Conservation (phyloP, 352 stramenopile genomes). For the Lagenidium sp. region DNA sequence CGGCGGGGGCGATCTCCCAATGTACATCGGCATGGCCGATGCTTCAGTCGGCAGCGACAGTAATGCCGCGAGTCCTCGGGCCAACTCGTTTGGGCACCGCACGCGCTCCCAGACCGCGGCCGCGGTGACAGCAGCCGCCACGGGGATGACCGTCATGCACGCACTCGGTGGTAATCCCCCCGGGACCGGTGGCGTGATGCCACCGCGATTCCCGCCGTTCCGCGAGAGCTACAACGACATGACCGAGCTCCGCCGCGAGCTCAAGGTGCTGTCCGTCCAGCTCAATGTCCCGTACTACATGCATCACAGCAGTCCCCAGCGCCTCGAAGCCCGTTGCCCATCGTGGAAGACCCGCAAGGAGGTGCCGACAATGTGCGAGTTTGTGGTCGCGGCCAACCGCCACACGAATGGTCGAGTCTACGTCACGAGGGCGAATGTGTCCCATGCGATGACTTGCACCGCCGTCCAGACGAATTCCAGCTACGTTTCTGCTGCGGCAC, state of each 20-base stretch:
- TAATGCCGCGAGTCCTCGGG: not conserved
- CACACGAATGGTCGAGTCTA: conserved; percentile 73
- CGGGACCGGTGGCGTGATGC: conserved; percentile 3
- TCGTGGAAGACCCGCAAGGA: conserved; percentile 68
- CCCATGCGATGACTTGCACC: conserved; percentile 34
- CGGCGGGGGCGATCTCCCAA: not conserved
- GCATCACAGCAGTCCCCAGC: conserved; percentile 76
- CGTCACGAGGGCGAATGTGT: conserved; percentile 45
- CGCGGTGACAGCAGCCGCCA: no score
- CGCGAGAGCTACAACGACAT: conserved; percentile 69
- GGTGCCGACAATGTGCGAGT: conserved; percentile 36
- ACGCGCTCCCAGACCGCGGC: not conserved
- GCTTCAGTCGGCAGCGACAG: not conserved
- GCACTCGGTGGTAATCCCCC: no score
- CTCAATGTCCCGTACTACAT: conserved; percentile 69
- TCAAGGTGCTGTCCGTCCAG: conserved; percentile 71
- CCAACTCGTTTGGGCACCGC: not conserved
- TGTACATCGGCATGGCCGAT: not conserved
- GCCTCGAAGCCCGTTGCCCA: conserved; percentile 64
- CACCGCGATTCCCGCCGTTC: conserved; percentile 38
- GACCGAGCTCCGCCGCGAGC: conserved; percentile 56
- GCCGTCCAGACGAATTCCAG: conserved; percentile 36
- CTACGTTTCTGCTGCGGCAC: conserved; percentile 44
- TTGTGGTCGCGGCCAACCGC: conserved; percentile 65
- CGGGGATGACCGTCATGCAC: no score